Percentiles rank a stretch among this genome's conserved stretches.
These are phyloP conservation scores for Stellera chamaejasme DNA, from an alignment of 345 rosid genomes.

Conservation along the genomic window DNA sequence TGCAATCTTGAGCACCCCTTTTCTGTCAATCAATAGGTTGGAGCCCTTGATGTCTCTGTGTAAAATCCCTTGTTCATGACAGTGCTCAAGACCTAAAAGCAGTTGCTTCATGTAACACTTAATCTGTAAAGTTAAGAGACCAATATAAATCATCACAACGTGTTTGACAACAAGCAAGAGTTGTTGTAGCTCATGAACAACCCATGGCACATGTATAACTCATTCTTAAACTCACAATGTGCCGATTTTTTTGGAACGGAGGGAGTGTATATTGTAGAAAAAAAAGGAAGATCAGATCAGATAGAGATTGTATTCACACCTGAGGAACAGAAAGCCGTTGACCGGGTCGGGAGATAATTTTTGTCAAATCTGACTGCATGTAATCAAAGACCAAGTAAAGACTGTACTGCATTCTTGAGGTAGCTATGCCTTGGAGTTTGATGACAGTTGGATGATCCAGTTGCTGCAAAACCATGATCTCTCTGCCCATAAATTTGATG, in stretches of 20 bases:
- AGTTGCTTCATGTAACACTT: constrained; percentile 81
- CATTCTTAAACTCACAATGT: too few species aligned
- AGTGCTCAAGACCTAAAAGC: constrained; percentile 71
- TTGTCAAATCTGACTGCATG: constrained; percentile 66
- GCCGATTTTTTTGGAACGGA: too few species aligned
- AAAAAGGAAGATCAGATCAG: neutral
- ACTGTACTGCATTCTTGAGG: constrained; percentile 89
- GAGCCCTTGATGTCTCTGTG: constrained; percentile 86
- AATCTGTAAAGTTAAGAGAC: constrained; percentile 29
- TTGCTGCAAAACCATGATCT: constrained; percentile 59
- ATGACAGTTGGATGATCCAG: constrained; percentile 79
- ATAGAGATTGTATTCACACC: constrained; percentile 21
- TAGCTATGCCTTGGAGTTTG: constrained; percentile 78
- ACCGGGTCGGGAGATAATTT: constrained; percentile 55
- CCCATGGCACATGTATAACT: too few species aligned
- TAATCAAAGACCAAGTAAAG: constrained; percentile 73
- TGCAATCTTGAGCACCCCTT: constrained; percentile 67
- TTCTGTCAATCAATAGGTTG: constrained; percentile 57
- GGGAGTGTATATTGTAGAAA: too few species aligned
- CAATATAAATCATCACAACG: neutral
- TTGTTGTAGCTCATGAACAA: too few species aligned
- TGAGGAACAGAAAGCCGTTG: constrained; percentile 62
- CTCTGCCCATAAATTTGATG: constrained; percentile 89
- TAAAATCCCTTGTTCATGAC: constrained; percentile 73
- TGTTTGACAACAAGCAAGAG: too few species aligned